These are phyloP conservation scores for Populus pruinosa DNA, from an alignment of 345 rosid genomes.

Conservation along the genomic window DNA sequence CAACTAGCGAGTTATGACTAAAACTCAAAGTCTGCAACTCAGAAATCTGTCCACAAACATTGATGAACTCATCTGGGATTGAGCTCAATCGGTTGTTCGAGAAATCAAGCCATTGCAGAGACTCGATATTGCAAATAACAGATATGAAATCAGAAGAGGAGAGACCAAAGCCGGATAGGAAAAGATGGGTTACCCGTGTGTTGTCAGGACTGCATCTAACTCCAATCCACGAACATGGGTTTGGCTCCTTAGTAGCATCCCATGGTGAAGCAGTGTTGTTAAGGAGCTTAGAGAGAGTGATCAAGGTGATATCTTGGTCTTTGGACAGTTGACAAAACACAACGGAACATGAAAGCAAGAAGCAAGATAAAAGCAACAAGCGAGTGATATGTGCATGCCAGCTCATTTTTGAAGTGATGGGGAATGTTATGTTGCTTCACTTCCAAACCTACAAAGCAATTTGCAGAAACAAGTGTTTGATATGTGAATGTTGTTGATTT, in stretches of 20 bases:
- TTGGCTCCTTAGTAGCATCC: constrained; percentile 25
- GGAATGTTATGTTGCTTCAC: no score
- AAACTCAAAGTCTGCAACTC: constrained; percentile 49
- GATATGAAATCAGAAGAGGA: constrained; percentile 41
- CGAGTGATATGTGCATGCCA: not conserved
- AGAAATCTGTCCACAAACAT: constrained; percentile 37
- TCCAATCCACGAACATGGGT: constrained; percentile 54
- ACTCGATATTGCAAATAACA: constrained; percentile 44
- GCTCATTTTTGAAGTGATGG: not conserved
- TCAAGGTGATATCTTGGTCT: constrained; percentile 44
- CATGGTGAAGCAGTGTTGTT: constrained; percentile 25
- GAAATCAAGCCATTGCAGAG: constrained; percentile 53
- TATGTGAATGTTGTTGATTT: no score
- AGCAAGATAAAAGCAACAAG: not conserved
- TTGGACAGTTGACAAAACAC: constrained; percentile 32
- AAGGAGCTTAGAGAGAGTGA: constrained; percentile 28
- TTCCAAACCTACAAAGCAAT: no score
- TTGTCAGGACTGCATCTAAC: constrained; percentile 42
- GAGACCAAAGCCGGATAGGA: constrained; percentile 41
- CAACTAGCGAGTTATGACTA: constrained; percentile 40
- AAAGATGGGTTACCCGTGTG: constrained; percentile 28
- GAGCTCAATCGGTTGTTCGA: constrained; percentile 51
- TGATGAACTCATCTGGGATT: constrained; percentile 46
- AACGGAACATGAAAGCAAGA: constrained; percentile 13
- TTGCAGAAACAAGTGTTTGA: no score